These are phyloP conservation scores for Fraxinus latifolia DNA, from an alignment of 305 asterid species.

Conservation along the genomic window DNA sequence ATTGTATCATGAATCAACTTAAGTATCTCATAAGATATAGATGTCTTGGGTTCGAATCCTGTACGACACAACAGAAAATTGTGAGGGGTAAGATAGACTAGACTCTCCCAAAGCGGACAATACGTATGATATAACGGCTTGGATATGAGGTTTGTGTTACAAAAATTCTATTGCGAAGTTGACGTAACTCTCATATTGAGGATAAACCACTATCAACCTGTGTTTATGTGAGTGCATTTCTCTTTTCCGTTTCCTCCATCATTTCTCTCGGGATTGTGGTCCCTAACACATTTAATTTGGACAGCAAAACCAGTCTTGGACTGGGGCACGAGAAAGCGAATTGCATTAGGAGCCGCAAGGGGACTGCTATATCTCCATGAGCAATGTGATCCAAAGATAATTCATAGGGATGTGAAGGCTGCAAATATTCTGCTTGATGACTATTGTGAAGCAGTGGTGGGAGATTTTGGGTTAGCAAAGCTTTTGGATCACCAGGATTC, in stretches of 20 bases:
- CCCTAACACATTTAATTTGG: neutral
- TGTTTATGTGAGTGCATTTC: neutral
- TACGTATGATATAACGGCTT: neutral
- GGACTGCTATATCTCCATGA: slow-evolving; percentile 49
- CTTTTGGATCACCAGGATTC: slow-evolving; percentile 50
- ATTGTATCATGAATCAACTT: neutral
- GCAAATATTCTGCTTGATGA: slow-evolving; percentile 52
- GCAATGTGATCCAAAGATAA: slow-evolving; percentile 53
- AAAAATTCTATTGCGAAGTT: neutral
- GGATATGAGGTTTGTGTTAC: neutral
- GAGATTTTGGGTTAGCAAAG: slow-evolving; percentile 53
- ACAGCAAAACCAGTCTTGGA: slow-evolving; percentile 47
- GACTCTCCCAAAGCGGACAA: neutral
- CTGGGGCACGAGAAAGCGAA: slow-evolving; percentile 46
- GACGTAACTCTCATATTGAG: neutral
- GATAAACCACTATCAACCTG: neutral
- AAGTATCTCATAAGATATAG: too few species aligned
- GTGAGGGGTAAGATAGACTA: neutral
- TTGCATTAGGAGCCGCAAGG: slow-evolving; percentile 48
- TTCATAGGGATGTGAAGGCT: slow-evolving; percentile 53
- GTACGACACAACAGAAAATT: neutral
- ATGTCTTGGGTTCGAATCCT: neutral
- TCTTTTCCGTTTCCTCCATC: neutral
- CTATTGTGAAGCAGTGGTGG: slow-evolving; percentile 50
- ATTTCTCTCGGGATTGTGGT: neutral